Base-by-base conservation (phyloP, 2,329 filamentous ascomycete genomes). In the Cladophialophora chaetospira region DNA sequence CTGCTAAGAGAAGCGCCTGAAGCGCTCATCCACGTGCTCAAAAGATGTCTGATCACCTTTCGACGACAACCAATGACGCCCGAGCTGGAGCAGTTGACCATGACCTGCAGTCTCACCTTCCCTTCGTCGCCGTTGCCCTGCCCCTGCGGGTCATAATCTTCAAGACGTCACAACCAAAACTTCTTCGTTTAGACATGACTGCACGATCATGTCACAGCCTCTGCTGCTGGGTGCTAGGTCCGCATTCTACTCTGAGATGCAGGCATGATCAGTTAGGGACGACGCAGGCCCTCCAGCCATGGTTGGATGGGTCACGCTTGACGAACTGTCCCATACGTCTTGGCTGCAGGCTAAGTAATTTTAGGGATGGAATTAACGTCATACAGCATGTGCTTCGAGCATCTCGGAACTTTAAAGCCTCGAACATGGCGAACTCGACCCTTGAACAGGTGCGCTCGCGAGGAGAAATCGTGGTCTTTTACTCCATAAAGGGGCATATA, bases 361-460 rank as follows among this genome's bases (percentile, higher is more conserved):
- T n/a, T 40, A 44, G 23, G 19, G 23, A 21, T 44, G 42, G n/a
- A 23, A 44, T 44, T 26, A 58, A 58, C 59, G 59, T 61, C 55
- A 58, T 58, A 35, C 55, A 48, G 48, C 53, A 26, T 43, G 48
- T 44, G 43, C 52, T 46, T 45, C 38, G 42, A 43, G 52, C 47
- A 33, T 58, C 51, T 57, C 58, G 50, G 58, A 53, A 44, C 40
- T 53, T 55, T 35, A 45, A 55, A 50, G 31, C 35, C 40, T 36
- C 54, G 36, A 38, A 28, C 42, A n/a, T 28, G 42, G 42, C 19
- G 9, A 44, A 13, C n/a, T 23, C 17, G 26, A 15, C 17, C 36
- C 15, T 40, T 15, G 36, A 21, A 40, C 42, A 44, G 19, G 26
- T 44, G 42, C 26, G 23, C 23, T 23, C n/a, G 23, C 23, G 23